These are phyloP conservation scores for Endocalyx cinctus DNA, from an alignment of 2,329 filamentous ascomycete species.

Conservation along the genomic window DNA sequence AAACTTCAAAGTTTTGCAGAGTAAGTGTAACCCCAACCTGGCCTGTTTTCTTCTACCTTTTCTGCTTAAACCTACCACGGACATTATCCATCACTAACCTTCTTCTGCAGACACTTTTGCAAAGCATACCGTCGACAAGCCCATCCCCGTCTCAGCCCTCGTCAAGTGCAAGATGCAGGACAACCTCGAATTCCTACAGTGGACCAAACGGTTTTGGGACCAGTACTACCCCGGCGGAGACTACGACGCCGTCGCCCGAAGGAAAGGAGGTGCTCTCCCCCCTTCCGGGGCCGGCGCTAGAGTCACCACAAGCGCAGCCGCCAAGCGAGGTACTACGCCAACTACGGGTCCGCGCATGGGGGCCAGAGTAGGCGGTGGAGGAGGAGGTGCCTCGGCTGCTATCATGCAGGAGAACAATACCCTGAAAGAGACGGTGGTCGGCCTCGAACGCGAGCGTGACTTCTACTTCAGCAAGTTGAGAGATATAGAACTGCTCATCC, in stretches of 20 bases:
- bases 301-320: slow-evolving; percentile 46
- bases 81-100: too few relatives aligned
- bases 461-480: slow-evolving; percentile 99
- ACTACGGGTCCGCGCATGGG: slow-evolving; percentile 49
- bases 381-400: slow-evolving; percentile 61
- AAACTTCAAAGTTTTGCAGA: slow-evolving; percentile 97
- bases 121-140: slow-evolving; percentile 83
- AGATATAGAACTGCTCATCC: slow-evolving; percentile 92
- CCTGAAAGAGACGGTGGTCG: slow-evolving; percentile 91
- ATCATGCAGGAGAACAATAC: slow-evolving; percentile 81
- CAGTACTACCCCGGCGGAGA: slow-evolving; percentile 96
- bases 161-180: slow-evolving; percentile 99
- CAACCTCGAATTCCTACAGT: slow-evolving; percentile 98
- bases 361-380: slow-evolving; percentile 27
- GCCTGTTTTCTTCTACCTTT: not conserved
- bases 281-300: slow-evolving; percentile 40
- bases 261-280: slow-evolving; percentile 70
- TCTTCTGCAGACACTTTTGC: slow-evolving; percentile 65
- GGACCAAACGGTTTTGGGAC: slow-evolving; percentile 96
- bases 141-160: slow-evolving; percentile 80
- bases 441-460: slow-evolving; percentile 91
- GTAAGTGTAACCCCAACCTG: slow-evolving; percentile 48
- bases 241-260: slow-evolving; percentile 82
- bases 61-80: too few relatives aligned
- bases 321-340: slow-evolving; percentile 56